Conservation (phyloP, 192 early-diverging fungal species). For the Lunasporangiospora selenospora region DNA sequence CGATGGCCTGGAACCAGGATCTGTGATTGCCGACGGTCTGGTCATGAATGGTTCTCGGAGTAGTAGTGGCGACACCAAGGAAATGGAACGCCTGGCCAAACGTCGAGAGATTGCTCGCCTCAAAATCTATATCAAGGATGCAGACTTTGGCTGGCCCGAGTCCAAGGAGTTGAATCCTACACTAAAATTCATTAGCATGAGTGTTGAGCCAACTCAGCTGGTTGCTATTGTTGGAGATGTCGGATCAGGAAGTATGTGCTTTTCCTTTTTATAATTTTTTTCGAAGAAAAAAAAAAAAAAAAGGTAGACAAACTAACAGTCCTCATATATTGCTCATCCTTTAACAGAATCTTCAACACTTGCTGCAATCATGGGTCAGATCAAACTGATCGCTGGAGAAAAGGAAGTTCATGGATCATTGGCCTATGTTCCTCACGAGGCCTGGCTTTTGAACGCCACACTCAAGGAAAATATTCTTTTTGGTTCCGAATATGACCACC, state of each 20-base stretch:
- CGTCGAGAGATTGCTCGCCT: slow-evolving; percentile 40
- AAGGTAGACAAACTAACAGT: not conserved
- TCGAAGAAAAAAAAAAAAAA: not conserved
- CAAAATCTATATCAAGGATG: slow-evolving; percentile 57
- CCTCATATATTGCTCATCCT: not conserved
- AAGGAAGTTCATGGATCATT: slow-evolving; percentile 61
- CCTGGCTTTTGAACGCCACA: slow-evolving; percentile 75
- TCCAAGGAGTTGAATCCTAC: slow-evolving; percentile 41
- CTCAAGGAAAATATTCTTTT: slow-evolving; percentile 86
- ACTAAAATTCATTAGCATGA: slow-evolving; percentile 58
- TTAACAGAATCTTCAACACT: slow-evolving; percentile 66
- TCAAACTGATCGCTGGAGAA: slow-evolving; percentile 57
- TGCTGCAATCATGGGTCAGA: slow-evolving; percentile 73
- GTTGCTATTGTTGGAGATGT: slow-evolving; percentile 74
- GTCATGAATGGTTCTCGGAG: slow-evolving; percentile 38
- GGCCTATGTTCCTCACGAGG: slow-evolving; percentile 70
- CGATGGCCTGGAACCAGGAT: no score
- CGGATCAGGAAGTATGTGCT: slow-evolving; percentile 60
- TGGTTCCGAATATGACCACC: slow-evolving; percentile 64
- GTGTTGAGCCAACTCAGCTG: slow-evolving; percentile 57
- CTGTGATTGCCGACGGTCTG: slow-evolving; percentile 30
- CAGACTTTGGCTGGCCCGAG: slow-evolving; percentile 58
- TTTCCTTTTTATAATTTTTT: not conserved
- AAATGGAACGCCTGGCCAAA: slow-evolving; percentile 28
- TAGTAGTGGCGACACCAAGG: slow-evolving; percentile 28